A percentile compares a stretch with the other conserved stretches of the same genome.
phyloP scores from a whole-genome alignment of 208 protist species.

The Trypanosoma lewisi region DNA sequence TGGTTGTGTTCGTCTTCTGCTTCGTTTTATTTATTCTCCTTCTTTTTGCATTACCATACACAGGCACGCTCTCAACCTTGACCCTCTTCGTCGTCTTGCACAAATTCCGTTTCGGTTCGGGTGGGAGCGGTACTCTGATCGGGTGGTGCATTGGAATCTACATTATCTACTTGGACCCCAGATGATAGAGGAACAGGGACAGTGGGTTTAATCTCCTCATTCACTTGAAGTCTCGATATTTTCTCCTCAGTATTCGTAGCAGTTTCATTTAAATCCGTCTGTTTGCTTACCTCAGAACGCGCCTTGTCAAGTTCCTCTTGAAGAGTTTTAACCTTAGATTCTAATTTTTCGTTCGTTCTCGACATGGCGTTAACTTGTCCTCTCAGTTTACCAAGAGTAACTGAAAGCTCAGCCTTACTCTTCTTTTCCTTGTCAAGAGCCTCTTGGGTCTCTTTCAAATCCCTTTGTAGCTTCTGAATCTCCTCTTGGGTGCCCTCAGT shows the following conservation, averaged over 20 bases:
- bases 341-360: slow-evolving; percentile 55
- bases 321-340: slow-evolving; percentile 42
- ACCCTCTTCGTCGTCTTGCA: neutral
- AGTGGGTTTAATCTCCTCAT: neutral
- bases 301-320: slow-evolving; percentile 40
- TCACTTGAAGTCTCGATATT: neutral
- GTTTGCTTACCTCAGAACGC: neutral
- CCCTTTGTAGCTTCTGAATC: slow-evolving; percentile 40
- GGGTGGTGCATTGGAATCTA: neutral
- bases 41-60: neutral
- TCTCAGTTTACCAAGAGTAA: slow-evolving; percentile 55
- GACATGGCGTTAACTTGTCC: slow-evolving; percentile 50
- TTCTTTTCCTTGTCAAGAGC: slow-evolving; percentile 64
- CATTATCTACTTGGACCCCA: neutral
- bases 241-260: neutral
- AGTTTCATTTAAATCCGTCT: neutral
- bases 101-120: neutral
- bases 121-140: neutral
- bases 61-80: neutral
- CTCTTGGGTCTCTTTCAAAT: slow-evolving; percentile 70
- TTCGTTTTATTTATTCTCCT: neutral
- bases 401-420: slow-evolving; percentile 55
- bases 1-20: neutral
- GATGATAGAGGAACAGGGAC: neutral
- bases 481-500: slow-evolving; percentile 30